Evolutionary conservation across 2,329 filamentous ascomycete species (phyloP), one percentile per base, ranked within the genome.

Genomic region (Tolypocladium tundrense): DNA sequence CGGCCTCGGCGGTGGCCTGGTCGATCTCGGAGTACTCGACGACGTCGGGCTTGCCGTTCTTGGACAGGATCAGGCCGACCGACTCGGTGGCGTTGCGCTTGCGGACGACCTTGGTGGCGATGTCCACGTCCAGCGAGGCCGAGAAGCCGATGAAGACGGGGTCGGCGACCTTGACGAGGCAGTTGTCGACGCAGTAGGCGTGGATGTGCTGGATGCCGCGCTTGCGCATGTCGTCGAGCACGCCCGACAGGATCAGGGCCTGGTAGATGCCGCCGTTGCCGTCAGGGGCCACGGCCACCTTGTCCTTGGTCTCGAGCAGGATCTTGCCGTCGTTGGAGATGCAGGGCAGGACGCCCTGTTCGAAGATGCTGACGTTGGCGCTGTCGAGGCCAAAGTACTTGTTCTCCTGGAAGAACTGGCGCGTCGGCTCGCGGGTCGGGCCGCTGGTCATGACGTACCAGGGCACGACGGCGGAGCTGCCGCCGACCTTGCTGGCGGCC

Each of bases 391-490:
- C 94, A 72, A 99, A 99, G 79, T 91, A 97, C 59, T 84, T 83
- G 79, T 97, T 82, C 74, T 96, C 81, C 71, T 88, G 77, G 74
- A 99, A 97, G 79, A 94, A 99, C 61, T 88, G 80, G 79, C 96
- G 89, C n/a, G 94, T 99, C 45, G 92, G 90, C 61, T 85, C 85
- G 64, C 92, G 85, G 9, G 94, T 99, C 52, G 94, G 94, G 5
- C 94, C 94, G 68, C 91, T 96, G 67, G 94, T 99, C 94, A 99
- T 99, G 74, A 99, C 91, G 76, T 99, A 99, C 94, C 94, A 99
- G 14, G 94, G 94, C 48, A 97, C 86, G 39, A 88, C 79, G 50
- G 85, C 84, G 54, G 77, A 78, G 60, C 76, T 63, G 19, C 63
- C 64, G 59, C 82, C 82, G 57, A 83, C 79, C 70, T 87, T 85